phyloP scores from a whole-genome alignment of 306 rosid genomes.

The Quillaja saponaria region DNA sequence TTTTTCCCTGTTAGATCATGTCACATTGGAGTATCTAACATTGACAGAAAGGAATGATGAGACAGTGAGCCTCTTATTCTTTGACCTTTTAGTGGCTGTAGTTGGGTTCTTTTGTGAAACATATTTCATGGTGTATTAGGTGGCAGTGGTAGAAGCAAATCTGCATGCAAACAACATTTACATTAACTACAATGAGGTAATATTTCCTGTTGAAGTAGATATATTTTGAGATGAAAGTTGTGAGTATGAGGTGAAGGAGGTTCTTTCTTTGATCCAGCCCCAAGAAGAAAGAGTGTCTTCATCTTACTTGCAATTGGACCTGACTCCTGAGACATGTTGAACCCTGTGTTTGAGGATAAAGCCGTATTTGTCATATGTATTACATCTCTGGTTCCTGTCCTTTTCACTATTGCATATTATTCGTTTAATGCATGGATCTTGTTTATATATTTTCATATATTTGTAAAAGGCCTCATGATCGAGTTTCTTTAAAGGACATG shows the following conservation, averaged over 20 bases:
- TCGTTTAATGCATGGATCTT: too few relatives aligned
- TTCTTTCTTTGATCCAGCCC: conserved; percentile 17
- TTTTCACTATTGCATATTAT: not conserved
- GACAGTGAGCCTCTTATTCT: too few relatives aligned
- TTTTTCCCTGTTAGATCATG: too few relatives aligned
- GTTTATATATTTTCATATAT: not conserved
- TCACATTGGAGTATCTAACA: too few relatives aligned
- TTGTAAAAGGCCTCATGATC: conserved; percentile 26
- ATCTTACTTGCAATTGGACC: conserved; percentile 31
- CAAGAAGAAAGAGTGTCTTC: conserved; percentile 23
- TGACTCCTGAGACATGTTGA: conserved; percentile 30
- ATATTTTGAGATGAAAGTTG: too few relatives aligned
- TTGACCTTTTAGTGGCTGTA: too few relatives aligned
- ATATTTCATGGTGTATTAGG: too few relatives aligned
- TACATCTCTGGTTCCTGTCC: too few relatives aligned
- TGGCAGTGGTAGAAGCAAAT: conserved; percentile 22
- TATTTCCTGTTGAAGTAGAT: not conserved
- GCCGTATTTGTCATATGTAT: not conserved
- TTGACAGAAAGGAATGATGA: too few relatives aligned
- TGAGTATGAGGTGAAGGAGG: too few relatives aligned
- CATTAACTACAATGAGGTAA: conserved; percentile 22
- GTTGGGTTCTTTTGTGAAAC: too few relatives aligned
- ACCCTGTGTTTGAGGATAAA: conserved; percentile 31
- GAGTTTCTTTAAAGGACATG: conserved; percentile 32
- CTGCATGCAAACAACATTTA: conserved; percentile 23